Percentiles rank a stretch among this genome's conserved stretches.
Evolutionary conservation across 345 rosid genomes (phyloP).

Genomic region (Laguncularia racemosa): DNA sequence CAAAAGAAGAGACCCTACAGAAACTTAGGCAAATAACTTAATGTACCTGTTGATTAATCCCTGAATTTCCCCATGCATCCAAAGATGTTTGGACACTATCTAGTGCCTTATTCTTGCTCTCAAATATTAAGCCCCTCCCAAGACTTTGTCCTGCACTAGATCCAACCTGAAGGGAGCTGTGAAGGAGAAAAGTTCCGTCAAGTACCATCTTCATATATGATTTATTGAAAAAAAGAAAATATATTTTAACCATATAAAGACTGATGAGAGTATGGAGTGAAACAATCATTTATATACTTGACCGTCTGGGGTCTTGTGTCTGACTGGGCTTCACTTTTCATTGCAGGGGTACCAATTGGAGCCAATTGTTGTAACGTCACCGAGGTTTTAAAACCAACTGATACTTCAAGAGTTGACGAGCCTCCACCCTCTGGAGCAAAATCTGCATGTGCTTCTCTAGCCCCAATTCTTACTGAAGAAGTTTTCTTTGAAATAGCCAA

Average conservation of each 20-base stretch:
- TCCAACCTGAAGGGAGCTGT: conserved; percentile 29
- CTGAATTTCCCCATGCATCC: conserved; percentile 69
- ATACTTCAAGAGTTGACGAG: conserved; percentile 25
- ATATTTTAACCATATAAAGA: conserved; percentile 1
- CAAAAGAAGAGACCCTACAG: background rate
- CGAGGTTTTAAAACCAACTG: conserved; percentile 32
- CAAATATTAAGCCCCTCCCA: conserved; percentile 41
- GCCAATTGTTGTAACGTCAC: conserved; percentile 47
- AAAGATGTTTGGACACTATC: conserved; percentile 58
- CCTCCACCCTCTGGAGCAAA: conserved; percentile 30
- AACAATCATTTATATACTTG: conserved; percentile 32
- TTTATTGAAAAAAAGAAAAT: too few species aligned
- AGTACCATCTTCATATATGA: too few species aligned
- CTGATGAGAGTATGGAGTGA: conserved; percentile 7
- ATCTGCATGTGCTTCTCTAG: conserved; percentile 29
- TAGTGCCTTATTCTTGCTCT: conserved; percentile 45
- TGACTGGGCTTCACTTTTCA: conserved; percentile 48
- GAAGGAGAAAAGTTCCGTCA: conserved; percentile 7
- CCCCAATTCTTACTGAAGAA: conserved; percentile 31
- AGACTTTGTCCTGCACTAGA: conserved; percentile 38
- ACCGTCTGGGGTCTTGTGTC: conserved; percentile 40
- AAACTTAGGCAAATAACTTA: background rate
- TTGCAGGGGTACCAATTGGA: conserved; percentile 72
- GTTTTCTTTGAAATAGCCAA: conserved; percentile 35
- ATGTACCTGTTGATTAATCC: conserved; percentile 61